Conservation (phyloP, 202 grass and related monocot species). For the Setaria italica region DNA sequence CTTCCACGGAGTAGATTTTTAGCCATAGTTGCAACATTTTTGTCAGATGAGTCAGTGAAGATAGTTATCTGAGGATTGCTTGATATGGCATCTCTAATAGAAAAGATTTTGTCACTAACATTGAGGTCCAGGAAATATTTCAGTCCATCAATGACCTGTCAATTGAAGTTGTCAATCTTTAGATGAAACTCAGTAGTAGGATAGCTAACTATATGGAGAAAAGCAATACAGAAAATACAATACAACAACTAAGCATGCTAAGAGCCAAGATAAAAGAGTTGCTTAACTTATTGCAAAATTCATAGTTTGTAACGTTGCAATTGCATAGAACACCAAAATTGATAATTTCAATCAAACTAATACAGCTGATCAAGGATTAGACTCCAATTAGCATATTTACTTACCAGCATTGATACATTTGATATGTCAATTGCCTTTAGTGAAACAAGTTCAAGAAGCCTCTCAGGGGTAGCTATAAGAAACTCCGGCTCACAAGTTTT, state of each 20-base stretch:
- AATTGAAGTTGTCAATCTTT: neutral
- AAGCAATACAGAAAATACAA: neutral
- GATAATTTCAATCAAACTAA: too few species aligned
- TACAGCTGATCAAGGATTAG: too few species aligned
- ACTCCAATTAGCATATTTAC: neutral
- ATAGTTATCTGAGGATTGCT: constrained; percentile 64
- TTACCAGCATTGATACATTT: constrained; percentile 74
- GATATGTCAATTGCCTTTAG: constrained; percentile 70
- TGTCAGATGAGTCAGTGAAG: constrained; percentile 54
- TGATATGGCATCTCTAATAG: constrained; percentile 63
- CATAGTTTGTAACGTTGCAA: neutral
- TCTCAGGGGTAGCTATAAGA: constrained; percentile 84
- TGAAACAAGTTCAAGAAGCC: constrained; percentile 70
- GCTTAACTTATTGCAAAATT: neutral
- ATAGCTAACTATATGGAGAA: neutral
- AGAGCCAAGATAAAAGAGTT: neutral
- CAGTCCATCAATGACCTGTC: constrained; percentile 81
- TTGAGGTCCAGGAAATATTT: constrained; percentile 52
- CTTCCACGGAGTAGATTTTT: constrained; percentile 55
- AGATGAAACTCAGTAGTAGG: neutral
- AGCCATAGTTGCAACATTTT: constrained; percentile 40
- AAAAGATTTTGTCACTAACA: constrained; percentile 44
- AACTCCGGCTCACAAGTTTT: constrained; percentile 95
- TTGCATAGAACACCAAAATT: too few species aligned
- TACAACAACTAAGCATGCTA: neutral